Evolutionary conservation across 257 asterid species (phyloP).

Genomic region (Solanum megistacrolobum): DNA sequence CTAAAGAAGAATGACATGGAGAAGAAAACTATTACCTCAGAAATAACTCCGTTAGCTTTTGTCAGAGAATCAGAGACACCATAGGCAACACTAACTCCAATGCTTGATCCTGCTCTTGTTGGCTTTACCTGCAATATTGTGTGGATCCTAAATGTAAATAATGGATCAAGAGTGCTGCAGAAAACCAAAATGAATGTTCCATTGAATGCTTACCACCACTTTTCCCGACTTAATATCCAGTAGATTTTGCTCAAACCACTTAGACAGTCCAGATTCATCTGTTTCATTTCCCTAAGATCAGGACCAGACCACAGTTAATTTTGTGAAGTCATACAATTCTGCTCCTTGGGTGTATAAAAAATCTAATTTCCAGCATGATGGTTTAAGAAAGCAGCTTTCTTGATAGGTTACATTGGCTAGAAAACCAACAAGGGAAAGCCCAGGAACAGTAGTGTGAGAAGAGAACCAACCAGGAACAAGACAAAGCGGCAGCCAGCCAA

Average conservation of each 20-base stretch:
- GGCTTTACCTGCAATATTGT: conserved; percentile 68
- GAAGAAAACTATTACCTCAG: conserved; percentile 44
- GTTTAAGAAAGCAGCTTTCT: neutral
- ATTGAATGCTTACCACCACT: conserved; percentile 66
- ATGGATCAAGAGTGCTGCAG: neutral
- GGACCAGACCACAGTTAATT: neutral
- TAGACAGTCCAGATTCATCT: conserved; percentile 38
- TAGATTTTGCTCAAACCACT: conserved; percentile 51
- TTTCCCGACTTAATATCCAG: conserved; percentile 53
- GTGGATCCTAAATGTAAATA: neutral
- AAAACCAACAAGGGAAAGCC: neutral
- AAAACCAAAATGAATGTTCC: conserved; percentile 1
- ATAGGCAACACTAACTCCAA: conserved; percentile 85
- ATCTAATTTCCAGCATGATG: neutral
- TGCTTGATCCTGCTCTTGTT: conserved; percentile 85
- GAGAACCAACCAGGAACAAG: neutral
- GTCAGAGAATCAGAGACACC: conserved; percentile 70
- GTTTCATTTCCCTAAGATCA: conserved; percentile 43
- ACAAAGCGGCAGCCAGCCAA: neutral
- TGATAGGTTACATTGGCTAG: neutral
- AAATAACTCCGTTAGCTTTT: conserved; percentile 58
- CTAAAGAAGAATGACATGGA: conserved; percentile 1
- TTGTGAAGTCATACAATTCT: neutral
- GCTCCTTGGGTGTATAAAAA: neutral
- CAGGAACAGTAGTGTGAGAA: neutral